A percentile compares a stretch with the other conserved stretches of the same genome.
These are phyloP conservation scores for Fusarium succisae DNA, from an alignment of 2,329 filamentous ascomycete species.

Conservation along the genomic window DNA sequence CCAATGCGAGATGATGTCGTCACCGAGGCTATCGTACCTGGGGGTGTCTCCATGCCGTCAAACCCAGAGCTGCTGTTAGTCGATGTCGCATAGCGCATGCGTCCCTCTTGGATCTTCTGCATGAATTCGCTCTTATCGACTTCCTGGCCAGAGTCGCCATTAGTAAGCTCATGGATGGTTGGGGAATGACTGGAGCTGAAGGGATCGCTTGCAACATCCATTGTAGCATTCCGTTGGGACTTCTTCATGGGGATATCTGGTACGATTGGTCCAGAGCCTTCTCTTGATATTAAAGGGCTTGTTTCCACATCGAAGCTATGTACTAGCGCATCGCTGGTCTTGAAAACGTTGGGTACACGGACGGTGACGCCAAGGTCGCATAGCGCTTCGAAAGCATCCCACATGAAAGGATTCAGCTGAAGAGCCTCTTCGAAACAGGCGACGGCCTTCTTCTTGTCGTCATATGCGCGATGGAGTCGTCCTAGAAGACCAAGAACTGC, in stretches of 20 bases:
- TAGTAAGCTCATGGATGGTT: constrained; percentile 54
- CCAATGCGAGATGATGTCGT: constrained; percentile 35
- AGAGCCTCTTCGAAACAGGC: constrained; percentile 88
- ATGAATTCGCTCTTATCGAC: constrained; percentile 64
- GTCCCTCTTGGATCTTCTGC: constrained; percentile 63
- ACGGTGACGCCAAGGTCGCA: constrained; percentile 88
- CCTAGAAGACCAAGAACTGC: constrained; percentile 85
- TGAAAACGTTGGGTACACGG: constrained; percentile 87
- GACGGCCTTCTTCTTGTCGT: constrained; percentile 84
- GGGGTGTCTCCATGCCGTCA: constrained; percentile 72
- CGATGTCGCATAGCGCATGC: constrained; percentile 55
- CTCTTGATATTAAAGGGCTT: constrained; percentile 48
- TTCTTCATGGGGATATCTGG: constrained; percentile 56
- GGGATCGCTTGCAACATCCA: constrained; percentile 57
- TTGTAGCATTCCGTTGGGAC: constrained; percentile 50
- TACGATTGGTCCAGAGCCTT: constrained; percentile 46
- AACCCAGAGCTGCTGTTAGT: constrained; percentile 51
- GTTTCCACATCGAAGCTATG: constrained; percentile 56
- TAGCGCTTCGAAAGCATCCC: constrained; percentile 92
- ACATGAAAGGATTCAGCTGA: constrained; percentile 94
- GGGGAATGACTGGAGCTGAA: constrained; percentile 59
- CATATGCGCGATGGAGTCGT: constrained; percentile 85
- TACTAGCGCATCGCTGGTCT: constrained; percentile 66
- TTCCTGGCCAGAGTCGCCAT: constrained; percentile 53
- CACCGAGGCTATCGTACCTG: constrained; percentile 39